Base-by-base conservation (phyloP, 192 early-diverging fungal species). In the Coemansia sp. region DNA sequence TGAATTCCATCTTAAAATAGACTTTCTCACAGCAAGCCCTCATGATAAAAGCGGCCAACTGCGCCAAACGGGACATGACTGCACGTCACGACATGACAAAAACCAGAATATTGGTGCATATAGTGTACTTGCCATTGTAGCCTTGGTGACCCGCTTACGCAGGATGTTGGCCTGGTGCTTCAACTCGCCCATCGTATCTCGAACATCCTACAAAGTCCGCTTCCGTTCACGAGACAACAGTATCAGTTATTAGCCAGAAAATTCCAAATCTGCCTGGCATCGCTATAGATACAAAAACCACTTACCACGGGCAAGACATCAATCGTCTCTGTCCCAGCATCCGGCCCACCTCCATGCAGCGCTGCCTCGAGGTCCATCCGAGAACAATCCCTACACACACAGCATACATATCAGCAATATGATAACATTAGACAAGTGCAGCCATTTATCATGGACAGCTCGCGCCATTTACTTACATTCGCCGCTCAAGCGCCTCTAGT, bases 61-160 rank as follows among this genome's bases (percentile, higher is more conserved):
- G 62, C 29, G 33, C 27, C 11, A 6, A 39, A 39, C 37, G 37
- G 17, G 17, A 17, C 44, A 46, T 46, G 44, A 14, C 8, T 54
- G 51, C 51, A 31, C 27, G 4, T 31, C 51, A 54, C 21, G 51
- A 24, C 36, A 40, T 24, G 36, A n/a, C 3, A 31, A 31, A 31
- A 54, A 54, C 27, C 51, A 16, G 51, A 54, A 40, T 13, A 36
- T 44, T 13, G 44, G 57, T 42, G 17, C 41, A 64, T 11, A 50
- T 53, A 33, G 39, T 37, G 33, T 39, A 65, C 78, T 72, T 80
- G 73, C 73, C 78, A 81, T 81, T 72, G 78, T 50, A 16, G 78
- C 78, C 63, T 70, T 75, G 13, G 78, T 81, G 24, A 81, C 73
- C 27, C 78, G 78, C 65, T 75, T 75, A 48, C 78, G 78, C 67